Conservation (phyloP, 371 early-diverging fungal species). For the Mucor saturninus region DNA sequence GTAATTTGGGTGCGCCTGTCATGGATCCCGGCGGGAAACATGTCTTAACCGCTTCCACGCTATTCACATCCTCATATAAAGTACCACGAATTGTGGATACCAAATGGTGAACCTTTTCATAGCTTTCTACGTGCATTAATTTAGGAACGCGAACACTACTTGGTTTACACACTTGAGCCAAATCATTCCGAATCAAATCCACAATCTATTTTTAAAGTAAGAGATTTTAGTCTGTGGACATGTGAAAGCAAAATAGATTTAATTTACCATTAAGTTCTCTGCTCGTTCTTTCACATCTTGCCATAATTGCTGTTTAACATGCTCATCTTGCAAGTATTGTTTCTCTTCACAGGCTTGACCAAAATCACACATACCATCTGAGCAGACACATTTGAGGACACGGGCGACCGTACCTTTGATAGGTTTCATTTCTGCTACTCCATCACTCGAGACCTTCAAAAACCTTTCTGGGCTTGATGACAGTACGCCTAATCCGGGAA, state of each 20-base stretch:
- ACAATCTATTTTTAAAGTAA: slow-evolving; percentile 73
- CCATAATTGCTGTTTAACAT: slow-evolving; percentile 58
- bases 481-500: slow-evolving; percentile 47
- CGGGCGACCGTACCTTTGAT: slow-evolving; percentile 90
- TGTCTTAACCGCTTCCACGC: slow-evolving; percentile 74
- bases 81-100: slow-evolving; percentile 85
- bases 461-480: slow-evolving; percentile 92
- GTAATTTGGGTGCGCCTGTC: slow-evolving; percentile 96
- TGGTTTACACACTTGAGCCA: slow-evolving; percentile 73
- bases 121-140: slow-evolving; percentile 90
- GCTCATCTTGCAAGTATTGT: slow-evolving; percentile 49
- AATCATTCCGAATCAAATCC: slow-evolving; percentile 94
- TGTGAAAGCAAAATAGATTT: no score
- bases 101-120: slow-evolving; percentile 92
- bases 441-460: slow-evolving; percentile 57
- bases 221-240: no score
- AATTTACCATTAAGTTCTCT: slow-evolving; percentile 91
- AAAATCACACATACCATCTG: slow-evolving; percentile 34
- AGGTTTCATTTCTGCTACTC: slow-evolving; percentile 89
- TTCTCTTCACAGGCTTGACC: slow-evolving; percentile 38
- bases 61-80: slow-evolving; percentile 62
- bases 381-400: slow-evolving; percentile 51
- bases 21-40: slow-evolving; percentile 97
- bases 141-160: slow-evolving; percentile 78
- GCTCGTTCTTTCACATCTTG: slow-evolving; percentile 89